These are phyloP conservation scores for Novymonas esmeraldas DNA, from an alignment of 208 protist genomes.

Conservation along the genomic window DNA sequence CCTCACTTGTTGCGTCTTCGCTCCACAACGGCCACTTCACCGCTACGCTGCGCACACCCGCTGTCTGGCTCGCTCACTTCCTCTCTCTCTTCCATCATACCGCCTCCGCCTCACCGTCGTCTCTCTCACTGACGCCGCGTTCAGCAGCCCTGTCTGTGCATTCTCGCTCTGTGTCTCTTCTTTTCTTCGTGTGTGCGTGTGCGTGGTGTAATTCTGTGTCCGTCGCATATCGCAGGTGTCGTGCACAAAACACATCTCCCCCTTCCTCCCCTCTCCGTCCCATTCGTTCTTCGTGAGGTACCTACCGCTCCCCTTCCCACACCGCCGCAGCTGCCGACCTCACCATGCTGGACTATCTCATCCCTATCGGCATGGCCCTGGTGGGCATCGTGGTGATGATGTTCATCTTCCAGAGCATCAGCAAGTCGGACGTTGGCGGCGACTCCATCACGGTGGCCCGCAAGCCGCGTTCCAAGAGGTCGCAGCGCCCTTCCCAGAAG, in stretches of 20 bases:
- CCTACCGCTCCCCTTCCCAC: background rate
- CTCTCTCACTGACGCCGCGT: background rate
- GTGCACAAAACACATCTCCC: background rate
- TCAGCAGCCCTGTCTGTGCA: too few species aligned
- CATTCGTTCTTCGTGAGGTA: background rate
- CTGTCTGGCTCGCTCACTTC: too few species aligned
- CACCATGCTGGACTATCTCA: conserved; percentile 70
- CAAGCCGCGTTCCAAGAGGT: conserved; percentile 44
- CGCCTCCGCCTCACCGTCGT: background rate
- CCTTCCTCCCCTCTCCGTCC: background rate
- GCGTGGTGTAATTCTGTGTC: too few species aligned
- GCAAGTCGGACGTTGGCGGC: conserved; percentile 33
- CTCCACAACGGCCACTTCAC: too few species aligned
- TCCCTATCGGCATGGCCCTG: conserved; percentile 63
- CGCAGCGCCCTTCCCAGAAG: conserved; percentile 29
- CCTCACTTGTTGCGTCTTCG: too few species aligned
- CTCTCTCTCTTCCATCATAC: too few species aligned
- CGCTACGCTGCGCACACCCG: too few species aligned
- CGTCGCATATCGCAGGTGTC: too few species aligned
- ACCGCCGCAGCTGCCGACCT: background rate
- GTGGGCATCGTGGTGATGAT: conserved; percentile 65
- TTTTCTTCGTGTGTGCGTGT: conserved; percentile 2
- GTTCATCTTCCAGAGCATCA: conserved; percentile 73
- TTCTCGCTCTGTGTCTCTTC: conserved; percentile 10
- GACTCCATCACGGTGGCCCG: conserved; percentile 1